These are phyloP conservation scores for Populus hybrid DNA, from an alignment of 441 rosid genomes.

Conservation along the genomic window DNA sequence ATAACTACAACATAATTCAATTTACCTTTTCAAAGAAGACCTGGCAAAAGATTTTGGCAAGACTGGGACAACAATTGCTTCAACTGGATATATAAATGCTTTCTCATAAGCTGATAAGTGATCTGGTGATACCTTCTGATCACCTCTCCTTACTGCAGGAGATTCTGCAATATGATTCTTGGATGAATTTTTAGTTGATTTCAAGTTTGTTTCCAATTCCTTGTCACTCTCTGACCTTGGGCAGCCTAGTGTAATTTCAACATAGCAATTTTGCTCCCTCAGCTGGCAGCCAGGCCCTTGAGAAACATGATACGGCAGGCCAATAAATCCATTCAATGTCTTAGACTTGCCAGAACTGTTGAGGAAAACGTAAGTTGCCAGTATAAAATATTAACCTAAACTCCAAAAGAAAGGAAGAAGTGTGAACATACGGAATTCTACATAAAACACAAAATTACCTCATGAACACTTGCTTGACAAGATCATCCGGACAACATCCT, in stretches of 20 bases:
- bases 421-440: neutral
- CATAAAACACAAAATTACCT: slow-evolving; percentile 42
- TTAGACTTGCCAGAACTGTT: slow-evolving; percentile 63
- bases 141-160: slow-evolving; percentile 52
- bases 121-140: slow-evolving; percentile 53
- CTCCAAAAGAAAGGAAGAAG: neutral
- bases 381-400: slow-evolving; percentile 23
- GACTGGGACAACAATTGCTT: slow-evolving; percentile 93
- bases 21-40: slow-evolving; percentile 87
- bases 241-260: slow-evolving; percentile 89
- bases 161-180: slow-evolving; percentile 67
- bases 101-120: slow-evolving; percentile 45
- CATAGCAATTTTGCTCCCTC: slow-evolving; percentile 71
- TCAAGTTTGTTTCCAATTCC: slow-evolving; percentile 42
- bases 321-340: slow-evolving; percentile 59
- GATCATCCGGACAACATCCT: slow-evolving; percentile 90
- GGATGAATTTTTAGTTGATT: slow-evolving; percentile 43
- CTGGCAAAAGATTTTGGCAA: slow-evolving; percentile 83
- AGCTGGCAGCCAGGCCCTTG: slow-evolving; percentile 59
- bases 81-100: slow-evolving; percentile 85
- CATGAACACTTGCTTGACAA: slow-evolving; percentile 91
- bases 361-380: slow-evolving; percentile 19
- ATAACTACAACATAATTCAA: slow-evolving; percentile 13
- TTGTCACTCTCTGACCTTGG: slow-evolving; percentile 50
- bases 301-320: slow-evolving; percentile 67